Percentiles rank a stretch among this genome's conserved stretches.
phyloP scores from a whole-genome alignment of 2,329 filamentous ascomycete species.

The Venturia pyrina region DNA sequence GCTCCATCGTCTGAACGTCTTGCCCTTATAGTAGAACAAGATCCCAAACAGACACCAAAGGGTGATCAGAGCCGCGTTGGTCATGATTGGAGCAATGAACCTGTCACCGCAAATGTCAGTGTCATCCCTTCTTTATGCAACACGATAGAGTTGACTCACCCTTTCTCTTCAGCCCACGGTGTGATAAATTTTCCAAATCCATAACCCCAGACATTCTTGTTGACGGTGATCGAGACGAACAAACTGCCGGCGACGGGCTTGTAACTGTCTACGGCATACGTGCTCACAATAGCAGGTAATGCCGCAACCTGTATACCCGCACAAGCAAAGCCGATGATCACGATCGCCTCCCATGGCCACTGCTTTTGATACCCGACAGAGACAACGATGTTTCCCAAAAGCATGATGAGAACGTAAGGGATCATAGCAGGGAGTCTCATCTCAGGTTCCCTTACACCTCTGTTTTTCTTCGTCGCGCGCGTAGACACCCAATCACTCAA shows the following conservation, averaged over 20 bases:
- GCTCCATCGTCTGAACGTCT: slow-evolving; percentile 47
- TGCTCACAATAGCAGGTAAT: slow-evolving; percentile 48
- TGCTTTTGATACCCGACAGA: slow-evolving; percentile 42
- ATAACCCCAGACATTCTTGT: slow-evolving; percentile 56
- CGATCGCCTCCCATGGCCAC: slow-evolving; percentile 46
- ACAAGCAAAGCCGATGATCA: slow-evolving; percentile 48
- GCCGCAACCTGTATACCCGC: slow-evolving; percentile 51
- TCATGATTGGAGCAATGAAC: slow-evolving; percentile 48
- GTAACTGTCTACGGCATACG: slow-evolving; percentile 54
- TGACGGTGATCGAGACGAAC: slow-evolving; percentile 52
- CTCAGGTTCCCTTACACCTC: slow-evolving; percentile 26
- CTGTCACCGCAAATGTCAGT: slow-evolving; percentile 8
- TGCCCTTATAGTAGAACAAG: slow-evolving; percentile 48
- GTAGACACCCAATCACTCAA: slow-evolving; percentile 49
- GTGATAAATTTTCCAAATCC: slow-evolving; percentile 48
- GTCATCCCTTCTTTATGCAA: neutral
- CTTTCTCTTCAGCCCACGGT: slow-evolving; percentile 38
- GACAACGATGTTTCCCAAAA: slow-evolving; percentile 47
- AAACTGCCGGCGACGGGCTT: slow-evolving; percentile 51
- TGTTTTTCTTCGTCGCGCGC: slow-evolving; percentile 41
- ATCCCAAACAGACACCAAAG: slow-evolving; percentile 46
- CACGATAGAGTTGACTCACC: slow-evolving; percentile 22
- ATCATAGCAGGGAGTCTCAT: slow-evolving; percentile 47
- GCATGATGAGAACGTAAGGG: slow-evolving; percentile 47
- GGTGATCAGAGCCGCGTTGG: slow-evolving; percentile 44